These are phyloP conservation scores for Strobilomyces echinocephalus DNA, from an alignment of 768 basidiomycete species.

Conservation along the genomic window DNA sequence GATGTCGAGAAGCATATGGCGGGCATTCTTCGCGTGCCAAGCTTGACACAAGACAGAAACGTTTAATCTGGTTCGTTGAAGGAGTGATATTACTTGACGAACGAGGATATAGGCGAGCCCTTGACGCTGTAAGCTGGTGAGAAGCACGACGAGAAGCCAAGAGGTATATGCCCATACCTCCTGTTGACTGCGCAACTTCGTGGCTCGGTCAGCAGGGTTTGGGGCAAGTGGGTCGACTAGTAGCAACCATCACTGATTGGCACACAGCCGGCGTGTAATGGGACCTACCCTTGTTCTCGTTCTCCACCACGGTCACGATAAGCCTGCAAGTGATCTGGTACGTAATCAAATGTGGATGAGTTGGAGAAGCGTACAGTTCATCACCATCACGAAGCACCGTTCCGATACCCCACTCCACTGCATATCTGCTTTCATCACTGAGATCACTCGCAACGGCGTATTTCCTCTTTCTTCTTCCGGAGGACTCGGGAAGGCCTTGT, in stretches of 20 bases:
- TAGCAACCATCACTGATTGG: slow-evolving; percentile 2
- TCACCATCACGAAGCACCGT: slow-evolving; percentile 95
- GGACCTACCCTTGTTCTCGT: slow-evolving; percentile 75
- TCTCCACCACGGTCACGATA: slow-evolving; percentile 88
- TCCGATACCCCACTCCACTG: slow-evolving; percentile 97
- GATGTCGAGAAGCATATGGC: slow-evolving; percentile 89
- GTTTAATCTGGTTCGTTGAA: slow-evolving; percentile 87
- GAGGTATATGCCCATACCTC: slow-evolving; percentile 51
- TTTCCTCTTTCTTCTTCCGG: slow-evolving; percentile 52
- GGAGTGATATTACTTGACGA: slow-evolving; percentile 81
- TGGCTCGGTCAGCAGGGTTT: slow-evolving; percentile 66
- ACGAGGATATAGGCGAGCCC: slow-evolving; percentile 82
- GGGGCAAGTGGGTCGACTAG: slow-evolving; percentile 66
- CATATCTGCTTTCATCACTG: slow-evolving; percentile 90
- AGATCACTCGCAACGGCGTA: slow-evolving; percentile 95
- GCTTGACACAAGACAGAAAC: slow-evolving; percentile 90
- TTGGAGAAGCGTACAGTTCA: slow-evolving; percentile 51
- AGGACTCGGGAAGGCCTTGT: slow-evolving; percentile 74
- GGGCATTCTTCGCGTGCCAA: slow-evolving; percentile 92
- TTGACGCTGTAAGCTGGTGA: slow-evolving; percentile 59
- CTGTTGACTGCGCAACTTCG: slow-evolving; percentile 84
- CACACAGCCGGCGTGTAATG: background rate
- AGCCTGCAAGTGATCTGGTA: slow-evolving; percentile 39
- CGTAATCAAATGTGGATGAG: background rate
- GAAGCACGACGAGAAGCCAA: slow-evolving; percentile 5